Conservation (phyloP, 2,329 filamentous ascomycete genomes). For the Hortaea werneckii region DNA sequence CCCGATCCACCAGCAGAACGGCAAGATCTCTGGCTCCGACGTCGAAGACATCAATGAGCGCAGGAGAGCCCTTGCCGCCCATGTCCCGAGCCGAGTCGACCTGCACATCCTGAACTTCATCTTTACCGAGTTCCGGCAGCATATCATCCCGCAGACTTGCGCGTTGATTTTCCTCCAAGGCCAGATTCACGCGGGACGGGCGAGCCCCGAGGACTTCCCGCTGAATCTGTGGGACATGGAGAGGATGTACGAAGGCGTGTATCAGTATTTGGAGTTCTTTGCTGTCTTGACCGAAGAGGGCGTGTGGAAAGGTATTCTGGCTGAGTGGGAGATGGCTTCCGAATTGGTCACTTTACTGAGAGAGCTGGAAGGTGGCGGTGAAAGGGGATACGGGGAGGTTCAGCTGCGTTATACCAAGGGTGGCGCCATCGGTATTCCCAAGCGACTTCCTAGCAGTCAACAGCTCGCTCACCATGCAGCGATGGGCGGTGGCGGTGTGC, state of each 20-base stretch:
- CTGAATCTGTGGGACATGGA: slow-evolving; percentile 98
- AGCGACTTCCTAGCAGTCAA: slow-evolving; percentile 26
- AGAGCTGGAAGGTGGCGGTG: slow-evolving; percentile 53
- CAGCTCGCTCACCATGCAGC: not conserved
- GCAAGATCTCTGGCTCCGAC: not conserved
- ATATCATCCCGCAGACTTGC: slow-evolving; percentile 87
- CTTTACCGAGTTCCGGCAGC: slow-evolving; percentile 82
- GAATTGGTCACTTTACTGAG: slow-evolving; percentile 81
- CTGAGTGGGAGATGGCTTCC: slow-evolving; percentile 84
- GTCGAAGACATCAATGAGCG: not conserved
- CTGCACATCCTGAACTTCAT: slow-evolving; percentile 72
- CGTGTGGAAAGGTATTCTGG: slow-evolving; percentile 72
- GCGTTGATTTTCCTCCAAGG: slow-evolving; percentile 91
- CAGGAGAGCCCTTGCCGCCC: not conserved
- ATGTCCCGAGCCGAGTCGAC: slow-evolving; percentile 38
- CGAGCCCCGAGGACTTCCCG: slow-evolving; percentile 77
- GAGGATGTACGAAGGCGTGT: slow-evolving; percentile 85
- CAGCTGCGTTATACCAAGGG: not conserved
- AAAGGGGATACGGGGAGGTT: not conserved
- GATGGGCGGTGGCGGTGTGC: not conserved
- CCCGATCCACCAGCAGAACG: not conserved
- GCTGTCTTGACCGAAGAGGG: slow-evolving; percentile 78
- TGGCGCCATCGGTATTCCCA: slow-evolving; percentile 48
- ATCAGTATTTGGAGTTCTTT: slow-evolving; percentile 89
- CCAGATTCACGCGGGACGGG: slow-evolving; percentile 68